Conservation (phyloP, 768 basidiomycete species). For the Leucocoprinus sp. region DNA sequence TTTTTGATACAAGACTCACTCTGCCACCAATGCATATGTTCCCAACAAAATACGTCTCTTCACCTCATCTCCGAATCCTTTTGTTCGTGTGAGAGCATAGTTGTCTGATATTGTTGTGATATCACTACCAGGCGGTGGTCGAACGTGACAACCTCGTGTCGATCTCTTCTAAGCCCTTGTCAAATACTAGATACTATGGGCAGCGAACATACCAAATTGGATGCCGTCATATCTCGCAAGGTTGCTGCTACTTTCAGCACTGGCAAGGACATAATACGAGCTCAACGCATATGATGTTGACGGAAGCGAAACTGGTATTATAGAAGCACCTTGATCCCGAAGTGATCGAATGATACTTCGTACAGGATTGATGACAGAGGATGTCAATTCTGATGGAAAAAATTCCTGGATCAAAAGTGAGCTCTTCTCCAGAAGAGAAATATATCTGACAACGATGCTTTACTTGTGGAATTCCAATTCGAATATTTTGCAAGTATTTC, state of each 20-base stretch:
- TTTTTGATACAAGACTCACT: conserved; percentile 42
- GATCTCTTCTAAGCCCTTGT: background rate
- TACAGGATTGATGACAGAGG: conserved; percentile 34
- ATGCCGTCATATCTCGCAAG: conserved; percentile 86
- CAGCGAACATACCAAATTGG: conserved; percentile 51
- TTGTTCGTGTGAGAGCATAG: conserved; percentile 60
- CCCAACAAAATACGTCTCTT: conserved; percentile 82
- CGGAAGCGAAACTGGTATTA: conserved; percentile 72
- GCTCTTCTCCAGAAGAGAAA: background rate
- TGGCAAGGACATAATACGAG: conserved; percentile 94
- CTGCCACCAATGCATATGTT: conserved; percentile 85
- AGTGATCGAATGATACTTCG: conserved; percentile 35
- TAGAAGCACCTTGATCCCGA: conserved; percentile 46
- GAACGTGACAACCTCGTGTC: conserved; percentile 40
- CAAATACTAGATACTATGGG: background rate
- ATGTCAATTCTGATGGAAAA: conserved; percentile 62
- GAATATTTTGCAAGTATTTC: conserved; percentile 38
- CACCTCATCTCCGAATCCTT: conserved; percentile 78
- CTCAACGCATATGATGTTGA: conserved; percentile 65
- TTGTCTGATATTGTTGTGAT: conserved; percentile 42
- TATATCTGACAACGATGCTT: conserved; percentile 9
- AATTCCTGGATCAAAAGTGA: conserved; percentile 46
- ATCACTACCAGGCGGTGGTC: conserved; percentile 33
- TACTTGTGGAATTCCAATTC: conserved; percentile 76
- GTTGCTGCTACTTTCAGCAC: conserved; percentile 90